Evolutionary conservation across 2,329 filamentous ascomycete genomes (phyloP), one percentile per base, ranked within the genome.

Genomic region (Neofusicoccum laricinum): DNA sequence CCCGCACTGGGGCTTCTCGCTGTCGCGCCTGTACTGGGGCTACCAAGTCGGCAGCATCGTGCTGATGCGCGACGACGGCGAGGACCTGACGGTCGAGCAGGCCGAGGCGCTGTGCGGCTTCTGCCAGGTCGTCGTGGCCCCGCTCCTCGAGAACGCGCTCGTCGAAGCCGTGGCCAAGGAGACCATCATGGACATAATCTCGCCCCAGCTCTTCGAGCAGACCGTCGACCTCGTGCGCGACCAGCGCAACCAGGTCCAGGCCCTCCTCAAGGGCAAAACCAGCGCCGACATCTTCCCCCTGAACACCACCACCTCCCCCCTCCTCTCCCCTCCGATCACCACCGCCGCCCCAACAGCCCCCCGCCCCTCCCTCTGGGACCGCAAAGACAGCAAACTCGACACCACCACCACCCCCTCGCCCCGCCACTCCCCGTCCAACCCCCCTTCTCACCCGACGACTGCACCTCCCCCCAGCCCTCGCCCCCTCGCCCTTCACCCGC

Each of bases 1-100:
- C 55, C 34, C 41, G 11, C 25, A 45, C 15, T 59, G 55, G 55
- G 55, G 55, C 21, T 59, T 43, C 40, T 45, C 55, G 21, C 40
- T 45, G 8, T 34, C 40, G 14, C 55, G 46, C 25, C 46, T 50
- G 46, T 50, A 50, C 2, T 50, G 46, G 46, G 46, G 46, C 30
- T 50, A 50, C 25, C 46, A 50, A 12, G 40, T 59, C 41, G 55
- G 55, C 15, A 59, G 55, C 55, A 45, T 59, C 21, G 55, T 59
- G 21, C 40, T 34, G 15, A 59, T 59, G 55, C 55, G 55, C 41
- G 55, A 59, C 19, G 55, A 59, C 55, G 40, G 55, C 8, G 40
- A 59, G 55, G 55, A 59, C 25, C 40, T 59, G 6, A 59, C 40
- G 3, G 40, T 59, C 15, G 40, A 59, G 55, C 55, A 59, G 25